phyloP scores from a whole-genome alignment of 78 protist species.

The Blattamonas nauphoetae region DNA sequence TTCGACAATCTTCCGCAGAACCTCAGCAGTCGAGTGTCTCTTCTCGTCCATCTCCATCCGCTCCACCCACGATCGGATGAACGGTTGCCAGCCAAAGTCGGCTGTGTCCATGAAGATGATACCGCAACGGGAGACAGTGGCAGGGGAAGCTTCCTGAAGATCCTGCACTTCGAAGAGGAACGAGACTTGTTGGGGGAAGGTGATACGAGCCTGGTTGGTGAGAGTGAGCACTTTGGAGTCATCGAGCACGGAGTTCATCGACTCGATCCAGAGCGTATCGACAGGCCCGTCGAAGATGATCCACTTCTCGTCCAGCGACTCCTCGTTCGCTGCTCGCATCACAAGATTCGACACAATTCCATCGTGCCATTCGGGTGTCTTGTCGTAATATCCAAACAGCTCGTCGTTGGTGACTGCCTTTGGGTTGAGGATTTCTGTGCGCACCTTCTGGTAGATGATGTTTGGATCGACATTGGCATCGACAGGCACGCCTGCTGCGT shows the following conservation, averaged over 20 bases:
- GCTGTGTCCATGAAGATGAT: constrained; percentile 56
- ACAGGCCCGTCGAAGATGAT: constrained; percentile 66
- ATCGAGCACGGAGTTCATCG: constrained; percentile 76
- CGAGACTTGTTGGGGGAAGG: constrained; percentile 46
- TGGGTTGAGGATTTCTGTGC: constrained; percentile 44
- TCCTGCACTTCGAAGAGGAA: constrained; percentile 70
- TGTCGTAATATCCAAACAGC: constrained; percentile 51
- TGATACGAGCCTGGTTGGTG: constrained; percentile 57
- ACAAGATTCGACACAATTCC: constrained; percentile 39
- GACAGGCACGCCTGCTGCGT: neutral
- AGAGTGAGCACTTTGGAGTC: constrained; percentile 69
- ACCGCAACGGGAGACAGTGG: constrained; percentile 78
- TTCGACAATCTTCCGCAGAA: constrained; percentile 21
- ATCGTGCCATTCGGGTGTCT: constrained; percentile 67
- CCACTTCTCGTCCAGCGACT: constrained; percentile 45
- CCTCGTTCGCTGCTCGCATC: constrained; percentile 38
- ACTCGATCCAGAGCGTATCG: constrained; percentile 70
- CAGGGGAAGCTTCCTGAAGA: constrained; percentile 71
- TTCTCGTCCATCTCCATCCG: neutral
- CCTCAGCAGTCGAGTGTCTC: neutral
- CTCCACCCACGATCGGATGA: constrained; percentile 45
- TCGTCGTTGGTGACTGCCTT: constrained; percentile 50
- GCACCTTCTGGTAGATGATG: constrained; percentile 17
- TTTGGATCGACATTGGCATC: neutral
- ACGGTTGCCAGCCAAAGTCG: constrained; percentile 63